Evolutionary conservation across 805 yeast genomes (phyloP), one percentile per base, ranked within the genome.

Genomic region (Schwanniomyces polymorphus): DNA sequence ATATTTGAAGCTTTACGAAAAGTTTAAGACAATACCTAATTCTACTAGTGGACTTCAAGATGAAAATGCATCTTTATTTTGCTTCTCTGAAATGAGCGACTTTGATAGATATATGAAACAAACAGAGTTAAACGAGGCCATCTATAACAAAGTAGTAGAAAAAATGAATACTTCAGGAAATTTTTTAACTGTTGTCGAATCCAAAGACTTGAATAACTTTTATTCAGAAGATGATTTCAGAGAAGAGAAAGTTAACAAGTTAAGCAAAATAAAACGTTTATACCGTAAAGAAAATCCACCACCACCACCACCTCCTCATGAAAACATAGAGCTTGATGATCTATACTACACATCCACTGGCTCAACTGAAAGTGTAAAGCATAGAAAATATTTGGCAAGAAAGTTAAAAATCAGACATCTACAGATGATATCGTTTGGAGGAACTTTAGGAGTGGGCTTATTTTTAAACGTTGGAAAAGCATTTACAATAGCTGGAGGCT

Each of bases 341-440:
- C 34, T 26, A 25, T 41, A 17, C 50, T 53, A 27, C 42, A 43
- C 26, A 16, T 44, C 14, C 42, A 26, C 45, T 28, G 2, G 52
- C 10, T 21, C 55, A 6, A 33, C 53, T 7, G 37, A 50, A 4
- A 39, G 35, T 10, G 42, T 38, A 37, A 46, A 40, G 16, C 42
- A 27, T 44, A 33, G 41, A 9, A 46, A 47, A 10, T 58, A 55
- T 28, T 56, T 84, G 39, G 87, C 82, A 50, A 67, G 91, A 47
- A 81, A 80, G 50, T 68, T 87, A 38, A 76, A 77, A 45, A 81
- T 82, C 26, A 67, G 90, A 18, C 92, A 87, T 62, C 65, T 87
- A 16, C 91, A 86, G 58, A 85, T 86, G 83, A 83, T 87, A 41
- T 87, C 91, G 0, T 70, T 88, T 27, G 90, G 91, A 2, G 92